Conservation (phyloP, 1,139 yeast species). For the Lodderomyces margitis region DNA sequence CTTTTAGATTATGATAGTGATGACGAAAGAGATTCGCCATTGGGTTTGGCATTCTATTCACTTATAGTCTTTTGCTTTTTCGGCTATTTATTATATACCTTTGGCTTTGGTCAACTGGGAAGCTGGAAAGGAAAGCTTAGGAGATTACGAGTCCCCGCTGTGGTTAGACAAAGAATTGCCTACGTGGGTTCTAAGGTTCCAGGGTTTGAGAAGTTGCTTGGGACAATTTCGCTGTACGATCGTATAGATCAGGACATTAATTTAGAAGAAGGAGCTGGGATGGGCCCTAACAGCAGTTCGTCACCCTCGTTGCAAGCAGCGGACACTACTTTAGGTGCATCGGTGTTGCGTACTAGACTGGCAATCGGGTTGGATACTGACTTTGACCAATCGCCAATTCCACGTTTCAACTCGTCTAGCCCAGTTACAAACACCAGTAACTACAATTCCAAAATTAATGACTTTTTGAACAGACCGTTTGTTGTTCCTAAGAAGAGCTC, state of each 20-base stretch:
- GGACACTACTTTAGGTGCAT: conserved; percentile 14
- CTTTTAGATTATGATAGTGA: conserved; percentile 24
- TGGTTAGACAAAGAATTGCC: conserved; percentile 16
- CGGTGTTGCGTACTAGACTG: conserved; percentile 42
- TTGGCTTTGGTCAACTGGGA: conserved; percentile 18
- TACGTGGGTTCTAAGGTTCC: conserved; percentile 21
- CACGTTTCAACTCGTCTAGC: conserved; percentile 7
- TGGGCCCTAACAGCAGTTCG: not conserved
- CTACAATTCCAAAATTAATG: conserved; percentile 17
- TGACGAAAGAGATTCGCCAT: conserved; percentile 17
- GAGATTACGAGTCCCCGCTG: conserved; percentile 17
- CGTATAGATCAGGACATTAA: conserved; percentile 18
- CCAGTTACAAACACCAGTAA: conserved; percentile 1
- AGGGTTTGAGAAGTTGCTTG: conserved; percentile 12
- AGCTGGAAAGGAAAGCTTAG: conserved; percentile 17
- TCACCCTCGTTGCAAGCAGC: not conserved
- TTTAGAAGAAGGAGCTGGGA: conserved; percentile 33
- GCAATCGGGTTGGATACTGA: conserved; percentile 33
- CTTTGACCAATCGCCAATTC: conserved; percentile 14
- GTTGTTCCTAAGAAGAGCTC: conserved; percentile 27
- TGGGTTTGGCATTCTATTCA: conserved; percentile 13
- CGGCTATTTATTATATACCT: conserved; percentile 19
- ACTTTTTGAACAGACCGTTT: conserved; percentile 38
- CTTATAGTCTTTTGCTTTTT: conserved; percentile 22
- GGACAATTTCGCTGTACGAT: conserved; percentile 8